phyloP scores from a whole-genome alignment of 2,329 filamentous ascomycete species.

The Colletotrichum higginsianum region DNA sequence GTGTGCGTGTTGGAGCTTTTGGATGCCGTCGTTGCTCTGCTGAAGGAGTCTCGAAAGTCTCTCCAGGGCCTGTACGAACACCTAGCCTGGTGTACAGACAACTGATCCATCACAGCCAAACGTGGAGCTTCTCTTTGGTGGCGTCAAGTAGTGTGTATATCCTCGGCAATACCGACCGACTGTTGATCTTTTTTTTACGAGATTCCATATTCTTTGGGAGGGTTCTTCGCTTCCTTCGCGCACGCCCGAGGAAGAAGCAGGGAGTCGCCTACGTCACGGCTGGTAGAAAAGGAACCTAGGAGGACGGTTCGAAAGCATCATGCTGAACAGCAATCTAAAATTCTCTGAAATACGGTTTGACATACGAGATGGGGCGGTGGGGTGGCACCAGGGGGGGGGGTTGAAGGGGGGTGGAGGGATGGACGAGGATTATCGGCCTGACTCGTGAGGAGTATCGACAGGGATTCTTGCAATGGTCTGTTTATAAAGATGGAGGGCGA shows the following conservation, averaged over 20 bases:
- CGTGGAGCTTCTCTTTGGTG: conserved; percentile 7
- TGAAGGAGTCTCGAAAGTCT: not conserved
- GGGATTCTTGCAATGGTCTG: conserved; percentile 23
- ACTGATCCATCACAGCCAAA: not conserved
- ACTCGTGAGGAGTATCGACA: conserved; percentile 33
- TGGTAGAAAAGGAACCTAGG: not conserved
- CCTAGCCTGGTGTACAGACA: not conserved
- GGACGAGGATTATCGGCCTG: conserved; percentile 23
- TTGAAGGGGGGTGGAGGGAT: conserved; percentile 14
- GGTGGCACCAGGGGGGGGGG: conserved; percentile 18
- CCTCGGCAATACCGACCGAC: conserved; percentile 20
- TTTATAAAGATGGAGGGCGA: conserved; percentile 38
- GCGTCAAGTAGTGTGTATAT: not conserved
- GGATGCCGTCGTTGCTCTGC: not conserved
- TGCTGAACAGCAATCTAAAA: conserved; percentile 39
- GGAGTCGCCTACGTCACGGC: conserved; percentile 33
- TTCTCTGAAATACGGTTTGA: conserved; percentile 31
- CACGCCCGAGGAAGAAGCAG: conserved; percentile 13
- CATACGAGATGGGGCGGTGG: conserved; percentile 42
- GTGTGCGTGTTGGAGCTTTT: not conserved
- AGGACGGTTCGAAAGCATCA: conserved; percentile 20
- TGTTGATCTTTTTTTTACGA: conserved; percentile 15
- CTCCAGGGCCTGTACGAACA: too few species aligned
- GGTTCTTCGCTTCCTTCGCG: conserved; percentile 25
- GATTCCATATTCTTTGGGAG: not conserved